Percentiles rank a stretch among this genome's conserved stretches.
phyloP scores from a whole-genome alignment of 1,284 basidiomycete species.

The Cryptococcus maquisensis region DNA sequence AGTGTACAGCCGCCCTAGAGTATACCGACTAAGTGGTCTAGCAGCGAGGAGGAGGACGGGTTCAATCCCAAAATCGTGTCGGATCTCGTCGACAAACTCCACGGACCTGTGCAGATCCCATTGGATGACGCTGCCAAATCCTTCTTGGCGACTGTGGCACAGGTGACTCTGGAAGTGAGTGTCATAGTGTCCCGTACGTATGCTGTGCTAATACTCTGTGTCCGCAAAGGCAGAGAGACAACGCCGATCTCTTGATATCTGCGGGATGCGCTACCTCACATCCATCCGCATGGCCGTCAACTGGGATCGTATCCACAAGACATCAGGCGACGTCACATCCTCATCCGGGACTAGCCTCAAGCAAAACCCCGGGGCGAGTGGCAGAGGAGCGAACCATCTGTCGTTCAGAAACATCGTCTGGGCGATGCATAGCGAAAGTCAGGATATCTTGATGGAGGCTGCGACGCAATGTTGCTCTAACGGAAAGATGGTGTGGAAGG shows the following conservation, averaged over 20 bases:
- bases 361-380: background rate
- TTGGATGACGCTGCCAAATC: constrained; percentile 72
- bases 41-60: constrained; percentile 54
- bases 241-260: constrained; percentile 75
- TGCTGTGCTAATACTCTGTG: background rate
- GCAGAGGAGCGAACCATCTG: constrained; percentile 52
- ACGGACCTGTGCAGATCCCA: constrained; percentile 62
- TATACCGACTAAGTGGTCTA: background rate
- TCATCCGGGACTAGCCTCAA: background rate
- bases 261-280: constrained; percentile 83
- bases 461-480: constrained; percentile 64
- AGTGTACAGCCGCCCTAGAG: background rate
- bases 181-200: background rate
- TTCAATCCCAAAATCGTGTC: constrained; percentile 63
- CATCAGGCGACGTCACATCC: constrained; percentile 24
- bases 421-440: constrained; percentile 91
- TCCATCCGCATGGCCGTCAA: constrained; percentile 62
- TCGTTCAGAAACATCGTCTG: constrained; percentile 89
- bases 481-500: constrained; percentile 80
- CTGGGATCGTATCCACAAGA: constrained; percentile 22
- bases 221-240: constrained; percentile 71
- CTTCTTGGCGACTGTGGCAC: constrained; percentile 72
- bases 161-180: constrained; percentile 76
- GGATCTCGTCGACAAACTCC: constrained; percentile 62
- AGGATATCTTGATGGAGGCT: constrained; percentile 71